phyloP scores from a whole-genome alignment of 306 rosid genomes.

The Lagenaria siceraria region DNA sequence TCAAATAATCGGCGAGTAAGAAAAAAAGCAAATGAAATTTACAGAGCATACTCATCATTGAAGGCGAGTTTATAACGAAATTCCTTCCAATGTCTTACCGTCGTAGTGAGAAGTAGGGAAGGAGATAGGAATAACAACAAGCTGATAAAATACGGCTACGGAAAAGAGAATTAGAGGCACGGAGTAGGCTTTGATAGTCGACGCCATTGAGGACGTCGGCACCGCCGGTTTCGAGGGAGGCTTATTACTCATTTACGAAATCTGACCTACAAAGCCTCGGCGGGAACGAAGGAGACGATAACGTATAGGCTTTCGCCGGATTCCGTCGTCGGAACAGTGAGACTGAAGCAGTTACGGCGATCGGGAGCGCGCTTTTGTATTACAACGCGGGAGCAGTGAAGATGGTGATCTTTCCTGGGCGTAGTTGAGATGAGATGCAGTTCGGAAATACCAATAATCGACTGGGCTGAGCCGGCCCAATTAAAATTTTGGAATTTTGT shows the following conservation, averaged over 20 bases:
- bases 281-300: neutral
- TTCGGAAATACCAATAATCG: neutral
- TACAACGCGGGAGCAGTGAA: neutral
- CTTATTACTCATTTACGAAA: neutral
- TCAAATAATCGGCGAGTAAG: neutral
- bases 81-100: slow-evolving; percentile 18
- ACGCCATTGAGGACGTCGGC: slow-evolving; percentile 27
- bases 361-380: neutral
- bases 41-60: neutral
- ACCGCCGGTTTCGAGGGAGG: slow-evolving; percentile 14
- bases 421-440: neutral
- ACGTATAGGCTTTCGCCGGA: neutral
- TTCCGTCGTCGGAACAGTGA: neutral
- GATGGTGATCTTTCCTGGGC: neutral
- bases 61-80: neutral
- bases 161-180: slow-evolving; percentile 54
- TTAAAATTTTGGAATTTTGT: neutral
- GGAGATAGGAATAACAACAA: slow-evolving; percentile 56
- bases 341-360: neutral
- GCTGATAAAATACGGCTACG: slow-evolving; percentile 60
- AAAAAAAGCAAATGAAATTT: neutral
- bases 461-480: neutral
- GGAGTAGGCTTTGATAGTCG: slow-evolving; percentile 54
- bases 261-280: neutral
- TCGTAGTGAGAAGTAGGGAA: slow-evolving; percentile 83